Evolutionary conservation across 192 early-diverging fungal species (phyloP).

Genomic region (Linnemannia schmuckeri): DNA sequence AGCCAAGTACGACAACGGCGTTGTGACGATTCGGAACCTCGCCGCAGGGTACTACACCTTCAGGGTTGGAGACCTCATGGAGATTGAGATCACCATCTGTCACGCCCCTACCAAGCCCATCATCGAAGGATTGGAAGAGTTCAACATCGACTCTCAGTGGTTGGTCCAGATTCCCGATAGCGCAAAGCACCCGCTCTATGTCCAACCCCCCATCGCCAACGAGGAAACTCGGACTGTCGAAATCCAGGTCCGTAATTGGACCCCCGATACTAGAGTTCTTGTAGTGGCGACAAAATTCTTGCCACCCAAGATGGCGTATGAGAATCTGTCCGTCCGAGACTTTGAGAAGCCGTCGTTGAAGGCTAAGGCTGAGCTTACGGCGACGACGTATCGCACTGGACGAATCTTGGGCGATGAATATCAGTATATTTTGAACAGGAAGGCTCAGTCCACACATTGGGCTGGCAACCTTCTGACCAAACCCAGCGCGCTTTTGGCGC

Average conservation of each 20-base stretch:
- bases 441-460: conserved; percentile 54
- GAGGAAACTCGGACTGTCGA: not conserved
- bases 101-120: not conserved
- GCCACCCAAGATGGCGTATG: conserved; percentile 20
- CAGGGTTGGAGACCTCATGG: not conserved
- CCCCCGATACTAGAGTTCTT: conserved; percentile 19
- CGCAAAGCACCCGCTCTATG: conserved; percentile 22
- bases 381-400: conserved; percentile 28
- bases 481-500: conserved; percentile 58
- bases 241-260: conserved; percentile 41
- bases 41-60: conserved; percentile 36
- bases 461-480: conserved; percentile 57
- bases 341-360: conserved; percentile 1
- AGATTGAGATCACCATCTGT: conserved; percentile 14
- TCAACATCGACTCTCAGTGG: conserved; percentile 19
- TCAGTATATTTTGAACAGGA: conserved; percentile 66
- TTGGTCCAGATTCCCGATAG: conserved; percentile 33
- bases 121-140: conserved; percentile 20
- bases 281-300: conserved; percentile 31
- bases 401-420: conserved; percentile 63
- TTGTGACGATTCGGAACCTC: conserved; percentile 22
- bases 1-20: conserved; percentile 14
- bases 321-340: not conserved
- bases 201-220: conserved; percentile 5
- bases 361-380: not conserved